Conservation (phyloP, 805 yeast species). For the Metschnikowia cerradonensis region DNA sequence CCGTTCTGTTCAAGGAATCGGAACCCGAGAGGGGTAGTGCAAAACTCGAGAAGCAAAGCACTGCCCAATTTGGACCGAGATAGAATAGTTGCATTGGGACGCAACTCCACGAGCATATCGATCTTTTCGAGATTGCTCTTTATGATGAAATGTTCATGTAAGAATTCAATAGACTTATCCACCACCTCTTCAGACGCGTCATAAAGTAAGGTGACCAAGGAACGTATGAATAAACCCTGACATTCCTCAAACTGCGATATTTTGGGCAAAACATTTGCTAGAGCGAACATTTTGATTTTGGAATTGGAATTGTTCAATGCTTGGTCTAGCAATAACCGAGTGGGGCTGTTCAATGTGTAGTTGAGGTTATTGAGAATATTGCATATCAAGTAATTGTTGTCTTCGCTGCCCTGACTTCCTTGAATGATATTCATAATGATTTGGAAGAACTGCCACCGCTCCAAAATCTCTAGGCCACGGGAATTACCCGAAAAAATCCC, state of each 20-base stretch:
- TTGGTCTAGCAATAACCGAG: constrained; percentile 62
- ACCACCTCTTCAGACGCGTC: constrained; percentile 41
- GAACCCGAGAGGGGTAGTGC: constrained; percentile 69
- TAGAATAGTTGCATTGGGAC: constrained; percentile 50
- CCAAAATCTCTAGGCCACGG: constrained; percentile 65
- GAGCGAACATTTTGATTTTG: constrained; percentile 52
- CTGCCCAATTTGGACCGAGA: constrained; percentile 27
- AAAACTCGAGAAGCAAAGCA: constrained; percentile 54
- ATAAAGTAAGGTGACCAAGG: constrained; percentile 64
- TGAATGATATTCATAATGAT: constrained; percentile 69
- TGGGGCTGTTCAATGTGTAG: constrained; percentile 57
- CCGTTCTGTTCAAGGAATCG: constrained; percentile 50
- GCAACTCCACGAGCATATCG: constrained; percentile 45
- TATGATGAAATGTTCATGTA: constrained; percentile 19
- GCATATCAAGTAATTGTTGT: constrained; percentile 49
- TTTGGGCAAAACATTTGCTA: constrained; percentile 45
- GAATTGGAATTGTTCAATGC: constrained; percentile 54
- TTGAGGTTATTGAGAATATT: constrained; percentile 60
- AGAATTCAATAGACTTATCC: constrained; percentile 17
- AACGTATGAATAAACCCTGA: constrained; percentile 46
- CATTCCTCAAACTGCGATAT: constrained; percentile 34
- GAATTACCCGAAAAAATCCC: constrained; percentile 63
- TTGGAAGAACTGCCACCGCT: constrained; percentile 81
- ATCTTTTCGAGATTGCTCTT: constrained; percentile 37
- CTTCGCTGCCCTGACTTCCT: constrained; percentile 28